phyloP scores from a whole-genome alignment of 441 rosid genomes.

The Breynia disticha region DNA sequence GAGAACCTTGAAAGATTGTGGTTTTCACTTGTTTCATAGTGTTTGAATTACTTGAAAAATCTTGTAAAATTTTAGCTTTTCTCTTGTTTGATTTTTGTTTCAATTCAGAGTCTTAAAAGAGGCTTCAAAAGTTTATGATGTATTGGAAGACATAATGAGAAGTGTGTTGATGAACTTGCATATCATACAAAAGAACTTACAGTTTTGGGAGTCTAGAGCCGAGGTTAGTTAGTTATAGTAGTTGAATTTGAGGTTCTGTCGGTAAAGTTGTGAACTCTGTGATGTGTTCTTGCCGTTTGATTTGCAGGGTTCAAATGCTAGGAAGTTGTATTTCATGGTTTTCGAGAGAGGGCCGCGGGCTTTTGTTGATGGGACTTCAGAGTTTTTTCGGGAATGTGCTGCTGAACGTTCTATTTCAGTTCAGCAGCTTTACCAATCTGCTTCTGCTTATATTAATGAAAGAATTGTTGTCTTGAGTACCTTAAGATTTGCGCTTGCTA shows the following conservation, averaged over 20 bases:
- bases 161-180: slow-evolving; percentile 49
- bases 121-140: slow-evolving; percentile 38
- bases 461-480: slow-evolving; percentile 52
- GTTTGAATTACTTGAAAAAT: neutral
- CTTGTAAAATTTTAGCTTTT: neutral
- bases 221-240: slow-evolving; percentile 35
- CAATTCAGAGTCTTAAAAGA: slow-evolving; percentile 33
- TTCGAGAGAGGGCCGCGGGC: slow-evolving; percentile 91
- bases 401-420: slow-evolving; percentile 35
- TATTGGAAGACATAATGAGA: slow-evolving; percentile 62
- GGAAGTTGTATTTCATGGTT: slow-evolving; percentile 63
- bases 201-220: slow-evolving; percentile 73
- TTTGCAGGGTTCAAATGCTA: slow-evolving; percentile 56
- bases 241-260: neutral
- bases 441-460: slow-evolving; percentile 57
- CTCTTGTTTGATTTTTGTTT: slow-evolving; percentile 6
- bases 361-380: slow-evolving; percentile 44
- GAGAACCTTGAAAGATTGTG: neutral
- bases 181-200: slow-evolving; percentile 59
- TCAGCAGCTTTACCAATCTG: slow-evolving; percentile 46
- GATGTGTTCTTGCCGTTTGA: neutral
- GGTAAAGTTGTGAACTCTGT: neutral
- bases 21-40: neutral
- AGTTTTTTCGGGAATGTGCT: slow-evolving; percentile 32
- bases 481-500: slow-evolving; percentile 59